phyloP scores from a whole-genome alignment of 108 stramenopile species.

The Fistulifera pelliculosa region DNA sequence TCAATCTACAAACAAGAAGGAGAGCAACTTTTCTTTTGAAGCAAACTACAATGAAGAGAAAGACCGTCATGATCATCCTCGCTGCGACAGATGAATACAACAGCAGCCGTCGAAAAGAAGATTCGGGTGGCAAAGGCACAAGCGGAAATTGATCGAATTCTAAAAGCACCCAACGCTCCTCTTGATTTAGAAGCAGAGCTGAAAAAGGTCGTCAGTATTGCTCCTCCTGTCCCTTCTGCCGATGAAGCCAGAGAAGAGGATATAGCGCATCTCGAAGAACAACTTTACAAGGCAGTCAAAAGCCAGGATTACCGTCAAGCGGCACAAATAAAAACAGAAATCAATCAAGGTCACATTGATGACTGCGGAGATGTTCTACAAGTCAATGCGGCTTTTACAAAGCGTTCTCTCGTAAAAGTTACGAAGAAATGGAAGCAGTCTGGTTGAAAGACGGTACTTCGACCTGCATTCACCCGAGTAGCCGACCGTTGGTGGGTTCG shows the following conservation, averaged over 20 bases:
- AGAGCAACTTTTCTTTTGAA: too few relatives aligned
- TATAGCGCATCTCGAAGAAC: slow-evolving; percentile 26
- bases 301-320: slow-evolving; percentile 38
- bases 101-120: slow-evolving; percentile 3
- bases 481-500: slow-evolving; percentile 51
- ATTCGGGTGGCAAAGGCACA: slow-evolving; percentile 31
- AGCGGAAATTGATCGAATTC: slow-evolving; percentile 43
- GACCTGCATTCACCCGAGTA: slow-evolving; percentile 74
- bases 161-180: slow-evolving; percentile 38
- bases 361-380: slow-evolving; percentile 73
- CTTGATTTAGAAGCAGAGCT: slow-evolving; percentile 46
- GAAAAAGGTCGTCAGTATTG: slow-evolving; percentile 38
- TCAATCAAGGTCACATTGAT: slow-evolving; percentile 64
- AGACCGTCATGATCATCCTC: too few relatives aligned
- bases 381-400: slow-evolving; percentile 70
- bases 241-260: slow-evolving; percentile 28
- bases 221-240: slow-evolving; percentile 15
- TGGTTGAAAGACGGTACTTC: slow-evolving; percentile 63
- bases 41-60: too few relatives aligned
- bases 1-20: too few relatives aligned
- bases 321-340: slow-evolving; percentile 31
- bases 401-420: slow-evolving; percentile 60
- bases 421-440: slow-evolving; percentile 52
- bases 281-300: slow-evolving; percentile 36
- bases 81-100: too few relatives aligned